These are phyloP conservation scores for Xylaria digitata DNA, from an alignment of 2,329 filamentous ascomycete species.

Conservation along the genomic window DNA sequence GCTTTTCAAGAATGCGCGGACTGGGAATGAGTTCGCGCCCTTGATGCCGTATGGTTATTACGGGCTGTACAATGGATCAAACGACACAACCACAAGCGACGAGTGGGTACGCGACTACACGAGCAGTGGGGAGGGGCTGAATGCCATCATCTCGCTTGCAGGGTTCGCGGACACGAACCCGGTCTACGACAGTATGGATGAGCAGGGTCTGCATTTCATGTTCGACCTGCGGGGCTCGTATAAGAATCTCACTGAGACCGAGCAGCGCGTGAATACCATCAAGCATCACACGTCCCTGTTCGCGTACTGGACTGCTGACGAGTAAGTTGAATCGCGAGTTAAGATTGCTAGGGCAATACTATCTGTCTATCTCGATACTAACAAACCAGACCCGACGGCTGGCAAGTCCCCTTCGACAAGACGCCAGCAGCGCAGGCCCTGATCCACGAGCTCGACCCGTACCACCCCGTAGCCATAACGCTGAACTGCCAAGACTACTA, in stretches of 20 bases:
- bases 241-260: constrained; percentile 56
- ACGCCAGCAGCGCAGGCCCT: constrained; percentile 50
- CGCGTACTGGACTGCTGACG: constrained; percentile 60
- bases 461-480: constrained; percentile 69
- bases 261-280: constrained; percentile 54
- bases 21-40: constrained; percentile 53
- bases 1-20: constrained; percentile 53
- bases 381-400: constrained; percentile 61
- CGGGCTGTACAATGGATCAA: constrained; percentile 55
- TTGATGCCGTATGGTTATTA: constrained; percentile 60
- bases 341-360: background rate
- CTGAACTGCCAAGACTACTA: constrained; percentile 73
- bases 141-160: constrained; percentile 58
- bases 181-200: constrained; percentile 56
- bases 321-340: constrained; percentile 48
- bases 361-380: background rate
- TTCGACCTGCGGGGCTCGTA: constrained; percentile 59
- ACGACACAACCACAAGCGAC: constrained; percentile 39
- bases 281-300: constrained; percentile 56
- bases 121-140: constrained; percentile 54
- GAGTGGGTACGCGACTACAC: constrained; percentile 56
- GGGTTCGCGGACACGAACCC: constrained; percentile 53
- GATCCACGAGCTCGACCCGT: constrained; percentile 66
- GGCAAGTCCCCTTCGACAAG: constrained; percentile 63
- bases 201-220: constrained; percentile 55